phyloP scores from a whole-genome alignment of 352 stramenopile genomes.

The Blastocystis sp. region DNA sequence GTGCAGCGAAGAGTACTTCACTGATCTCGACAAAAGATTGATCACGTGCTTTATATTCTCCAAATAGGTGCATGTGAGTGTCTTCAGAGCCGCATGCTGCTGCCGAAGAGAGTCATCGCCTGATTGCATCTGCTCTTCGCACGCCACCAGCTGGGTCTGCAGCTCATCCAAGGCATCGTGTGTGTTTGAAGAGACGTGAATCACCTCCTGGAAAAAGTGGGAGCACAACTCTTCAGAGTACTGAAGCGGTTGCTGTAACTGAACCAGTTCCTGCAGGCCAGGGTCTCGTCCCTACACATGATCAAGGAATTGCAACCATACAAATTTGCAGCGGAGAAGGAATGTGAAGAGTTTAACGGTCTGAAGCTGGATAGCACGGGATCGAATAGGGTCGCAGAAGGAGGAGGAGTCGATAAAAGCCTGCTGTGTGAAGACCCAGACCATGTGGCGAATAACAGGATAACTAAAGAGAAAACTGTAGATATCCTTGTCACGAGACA shows the following conservation, averaged over 20 bases:
- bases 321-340: not conserved
- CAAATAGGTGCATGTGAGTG: not conserved
- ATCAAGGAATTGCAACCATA: not conserved
- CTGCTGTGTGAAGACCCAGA: not conserved
- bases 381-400: not conserved
- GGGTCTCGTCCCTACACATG: not conserved
- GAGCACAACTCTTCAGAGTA: not conserved
- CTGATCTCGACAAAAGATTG: not conserved
- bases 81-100: not conserved
- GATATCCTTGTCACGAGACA: not conserved
- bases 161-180: constrained; percentile 1
- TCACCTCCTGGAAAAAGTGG: constrained; percentile 9
- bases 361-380: not conserved
- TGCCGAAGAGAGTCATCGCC: not conserved
- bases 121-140: not conserved
- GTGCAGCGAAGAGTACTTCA: not conserved
- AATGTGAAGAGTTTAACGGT: constrained; percentile 9
- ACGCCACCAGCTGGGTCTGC: not conserved
- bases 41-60: not conserved
- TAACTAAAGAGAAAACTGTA: not conserved
- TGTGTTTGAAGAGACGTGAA: not conserved
- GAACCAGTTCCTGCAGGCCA: not conserved
- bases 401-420: constrained; percentile 31
- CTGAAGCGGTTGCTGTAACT: not conserved
- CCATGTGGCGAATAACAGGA: not conserved